Percentiles rank a stretch among this genome's conserved stretches.
Conservation (phyloP, 2,329 filamentous ascomycete species). For the Penicillium aurantiogriseum region DNA sequence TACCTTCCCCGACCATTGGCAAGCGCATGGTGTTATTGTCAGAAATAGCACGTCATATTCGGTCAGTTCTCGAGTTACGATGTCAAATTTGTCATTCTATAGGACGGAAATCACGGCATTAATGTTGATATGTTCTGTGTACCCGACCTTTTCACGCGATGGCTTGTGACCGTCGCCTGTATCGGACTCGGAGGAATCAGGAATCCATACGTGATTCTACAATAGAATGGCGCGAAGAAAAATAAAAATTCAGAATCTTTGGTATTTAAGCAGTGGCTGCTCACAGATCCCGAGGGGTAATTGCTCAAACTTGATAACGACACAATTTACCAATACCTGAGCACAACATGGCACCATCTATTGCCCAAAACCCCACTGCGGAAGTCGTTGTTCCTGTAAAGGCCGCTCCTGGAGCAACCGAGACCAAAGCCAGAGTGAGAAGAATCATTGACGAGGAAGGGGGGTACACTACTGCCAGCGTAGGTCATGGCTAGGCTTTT, state of each 20-base stretch:
- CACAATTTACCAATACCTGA: neutral
- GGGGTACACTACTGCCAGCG: constrained; percentile 23
- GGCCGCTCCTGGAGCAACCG: neutral
- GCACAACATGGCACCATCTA: constrained; percentile 20
- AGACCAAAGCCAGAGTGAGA: constrained; percentile 16
- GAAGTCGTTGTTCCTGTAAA: constrained; percentile 19
- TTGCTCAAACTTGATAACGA: neutral
- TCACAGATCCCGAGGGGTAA: neutral
- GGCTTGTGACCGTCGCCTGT: neutral
- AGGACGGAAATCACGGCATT: neutral
- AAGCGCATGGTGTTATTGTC: neutral
- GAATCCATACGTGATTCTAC: neutral
- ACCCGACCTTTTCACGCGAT: neutral
- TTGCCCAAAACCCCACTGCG: constrained; percentile 11
- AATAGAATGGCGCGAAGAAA: neutral
- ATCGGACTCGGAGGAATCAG: neutral
- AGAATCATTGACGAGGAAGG: constrained; percentile 27
- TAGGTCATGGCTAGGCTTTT: constrained; percentile 3
- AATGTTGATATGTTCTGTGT: no score
- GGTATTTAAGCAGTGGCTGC: neutral
- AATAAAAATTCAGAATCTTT: neutral
- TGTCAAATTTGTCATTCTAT: neutral
- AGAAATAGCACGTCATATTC: neutral
- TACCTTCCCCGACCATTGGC: neutral
- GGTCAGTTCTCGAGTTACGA: no score